Percentiles rank a stretch among this genome's conserved stretches.
phyloP scores from a whole-genome alignment of 176 grass and related monocot species.

The Triticum aestivum region IWGSC_CS_RefSeq_v2.1 NC_057796.1:474023809-474024308 shows the following conservation, averaged over 20 bases:
- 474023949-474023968: too few relatives aligned
- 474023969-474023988: background rate
- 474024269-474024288: rapidly evolving
- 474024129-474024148: slow-evolving; percentile 43
- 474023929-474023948: too few relatives aligned
- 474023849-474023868: background rate
- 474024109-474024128: background rate
- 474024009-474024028: background rate
- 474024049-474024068: background rate
- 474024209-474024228: background rate
- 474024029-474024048: background rate
- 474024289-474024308: background rate
- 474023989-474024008: background rate
- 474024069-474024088: background rate
- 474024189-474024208: background rate
- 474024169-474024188: background rate
- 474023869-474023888: background rate
- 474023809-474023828: background rate
- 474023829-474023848: background rate
- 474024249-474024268: background rate
- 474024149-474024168: slow-evolving; percentile 31
- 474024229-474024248: background rate
- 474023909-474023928: too few relatives aligned
- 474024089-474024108: slow-evolving; percentile 21
- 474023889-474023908: background rate